phyloP scores from a whole-genome alignment of 140 eudicot species.

The Ambrosia hybrid region DNA sequence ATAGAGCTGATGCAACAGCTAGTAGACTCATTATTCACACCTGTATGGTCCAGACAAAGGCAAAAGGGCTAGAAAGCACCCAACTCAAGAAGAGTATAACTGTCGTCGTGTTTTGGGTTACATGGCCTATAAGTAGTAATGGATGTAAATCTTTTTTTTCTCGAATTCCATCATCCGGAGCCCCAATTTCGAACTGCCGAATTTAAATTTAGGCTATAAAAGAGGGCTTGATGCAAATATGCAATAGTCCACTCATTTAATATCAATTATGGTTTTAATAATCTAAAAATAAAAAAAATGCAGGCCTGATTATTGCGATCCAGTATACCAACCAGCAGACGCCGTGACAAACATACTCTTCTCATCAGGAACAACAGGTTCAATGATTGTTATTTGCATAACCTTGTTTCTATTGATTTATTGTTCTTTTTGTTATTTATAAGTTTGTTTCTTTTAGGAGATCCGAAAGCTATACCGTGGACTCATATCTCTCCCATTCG shows the following conservation, averaged over 20 bases:
- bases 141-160: background rate
- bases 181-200: background rate
- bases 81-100: background rate
- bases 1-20: background rate
- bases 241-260: no score
- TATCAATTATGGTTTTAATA: slow-evolving; percentile 1
- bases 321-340: slow-evolving; percentile 67
- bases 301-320: slow-evolving; percentile 57
- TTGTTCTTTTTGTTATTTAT: background rate
- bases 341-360: slow-evolving; percentile 73
- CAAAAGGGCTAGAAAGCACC: background rate
- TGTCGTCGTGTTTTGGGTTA: background rate
- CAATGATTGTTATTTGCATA: slow-evolving; percentile 13
- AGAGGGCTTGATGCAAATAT: background rate
- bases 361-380: slow-evolving; percentile 97
- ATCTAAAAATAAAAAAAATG: background rate
- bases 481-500: slow-evolving; percentile 86
- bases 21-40: background rate
- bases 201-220: no score
- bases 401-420: background rate
- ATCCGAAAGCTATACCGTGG: slow-evolving; percentile 97
- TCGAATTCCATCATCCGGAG: background rate
- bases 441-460: slow-evolving; percentile 48
- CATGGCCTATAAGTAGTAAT: background rate
- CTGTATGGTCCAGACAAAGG: background rate